phyloP scores from a whole-genome alignment of 2,329 filamentous ascomycete species.

The Pyricularia grisea region DNA sequence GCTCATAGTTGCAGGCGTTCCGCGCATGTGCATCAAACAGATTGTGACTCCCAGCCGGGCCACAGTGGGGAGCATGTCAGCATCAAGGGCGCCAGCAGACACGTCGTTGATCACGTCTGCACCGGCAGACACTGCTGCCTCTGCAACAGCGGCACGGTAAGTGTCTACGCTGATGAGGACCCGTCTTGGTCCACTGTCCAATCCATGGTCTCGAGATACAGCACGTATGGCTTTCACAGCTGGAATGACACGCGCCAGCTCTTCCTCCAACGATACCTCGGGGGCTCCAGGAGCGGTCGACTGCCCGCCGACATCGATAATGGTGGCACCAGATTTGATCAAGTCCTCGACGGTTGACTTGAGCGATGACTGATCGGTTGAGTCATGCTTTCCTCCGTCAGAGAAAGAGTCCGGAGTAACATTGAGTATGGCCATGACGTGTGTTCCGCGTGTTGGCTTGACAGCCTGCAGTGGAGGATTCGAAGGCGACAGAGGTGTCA shows the following conservation, averaged over 20 bases:
- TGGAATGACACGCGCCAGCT: slow-evolving; percentile 69
- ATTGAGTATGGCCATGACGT: slow-evolving; percentile 91
- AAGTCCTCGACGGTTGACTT: slow-evolving; percentile 49
- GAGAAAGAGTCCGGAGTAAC: slow-evolving; percentile 96
- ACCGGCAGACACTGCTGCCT: slow-evolving; percentile 64
- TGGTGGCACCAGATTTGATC: slow-evolving; percentile 62
- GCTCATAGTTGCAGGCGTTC: slow-evolving; percentile 75
- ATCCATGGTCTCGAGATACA: slow-evolving; percentile 43
- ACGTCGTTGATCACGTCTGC: slow-evolving; percentile 95
- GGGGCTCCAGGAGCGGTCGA: slow-evolving; percentile 73
- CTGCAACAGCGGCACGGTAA: slow-evolving; percentile 77
- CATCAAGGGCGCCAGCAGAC: slow-evolving; percentile 70
- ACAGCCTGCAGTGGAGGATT: slow-evolving; percentile 50
- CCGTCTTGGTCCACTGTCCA: not conserved
- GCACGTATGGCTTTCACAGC: slow-evolving; percentile 65
- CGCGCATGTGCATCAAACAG: slow-evolving; percentile 88
- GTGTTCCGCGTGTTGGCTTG: slow-evolving; percentile 51
- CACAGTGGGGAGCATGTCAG: slow-evolving; percentile 72
- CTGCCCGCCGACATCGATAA: slow-evolving; percentile 89
- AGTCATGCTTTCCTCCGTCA: slow-evolving; percentile 63
- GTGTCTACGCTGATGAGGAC: slow-evolving; percentile 86
- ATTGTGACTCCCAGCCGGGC: slow-evolving; percentile 72
- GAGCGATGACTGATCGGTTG: slow-evolving; percentile 35
- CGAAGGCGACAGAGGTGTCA: slow-evolving; percentile 43
- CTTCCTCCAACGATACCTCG: slow-evolving; percentile 62